phyloP scores from a whole-genome alignment of 768 basidiomycete genomes.

The Tulasnella sp. region DNA sequence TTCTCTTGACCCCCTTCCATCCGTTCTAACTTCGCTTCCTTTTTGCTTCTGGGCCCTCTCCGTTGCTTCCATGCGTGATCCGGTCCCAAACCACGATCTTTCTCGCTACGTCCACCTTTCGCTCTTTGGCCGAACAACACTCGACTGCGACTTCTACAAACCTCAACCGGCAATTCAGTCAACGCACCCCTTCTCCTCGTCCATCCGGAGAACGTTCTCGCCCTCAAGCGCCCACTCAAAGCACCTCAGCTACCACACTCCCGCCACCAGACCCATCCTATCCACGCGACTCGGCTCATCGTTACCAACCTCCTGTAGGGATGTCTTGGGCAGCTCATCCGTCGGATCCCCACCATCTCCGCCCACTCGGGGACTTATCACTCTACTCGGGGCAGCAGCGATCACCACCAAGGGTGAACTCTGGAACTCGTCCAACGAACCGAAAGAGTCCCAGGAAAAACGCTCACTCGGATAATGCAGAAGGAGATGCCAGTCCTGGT shows the following conservation, averaged over 20 bases:
- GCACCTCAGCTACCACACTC: slow-evolving; percentile 2
- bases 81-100: neutral
- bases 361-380: neutral
- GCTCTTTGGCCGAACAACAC: neutral
- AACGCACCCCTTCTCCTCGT: slow-evolving; percentile 22
- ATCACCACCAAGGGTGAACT: neutral
- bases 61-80: neutral
- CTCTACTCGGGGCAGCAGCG: neutral
- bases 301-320: neutral
- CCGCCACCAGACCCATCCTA: slow-evolving; percentile 20
- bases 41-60: neutral
- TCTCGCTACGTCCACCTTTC: neutral
- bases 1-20: slow-evolving; percentile 4
- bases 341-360: neutral
- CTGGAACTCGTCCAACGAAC: neutral
- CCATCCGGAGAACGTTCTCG: neutral
- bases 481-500: slow-evolving; percentile 13
- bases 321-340: slow-evolving; percentile 11
- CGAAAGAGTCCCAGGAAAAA: slow-evolving; percentile 9
- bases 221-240: neutral
- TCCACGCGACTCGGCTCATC: slow-evolving; percentile 5
- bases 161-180: neutral
- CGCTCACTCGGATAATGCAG: neutral
- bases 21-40: neutral
- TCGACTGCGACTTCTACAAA: neutral